Base-by-base conservation (phyloP, 345 rosid genomes). In the Ceriops decandra region DNA sequence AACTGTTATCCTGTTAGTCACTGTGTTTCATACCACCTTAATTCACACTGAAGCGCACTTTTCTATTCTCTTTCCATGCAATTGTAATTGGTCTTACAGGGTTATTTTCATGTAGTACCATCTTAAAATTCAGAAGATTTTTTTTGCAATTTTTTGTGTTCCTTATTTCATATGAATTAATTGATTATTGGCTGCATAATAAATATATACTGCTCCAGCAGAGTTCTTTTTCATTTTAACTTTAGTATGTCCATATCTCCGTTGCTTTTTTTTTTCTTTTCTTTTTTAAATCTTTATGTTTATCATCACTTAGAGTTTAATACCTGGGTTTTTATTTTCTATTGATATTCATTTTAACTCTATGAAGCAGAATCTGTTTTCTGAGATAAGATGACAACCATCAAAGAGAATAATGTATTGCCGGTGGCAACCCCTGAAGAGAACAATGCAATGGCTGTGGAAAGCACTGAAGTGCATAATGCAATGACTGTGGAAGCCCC, bases 351-450 rank as follows among this genome's bases (percentile, higher is more conserved):
- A 28, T 70, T 69, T 57, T 57, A 16, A 60, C 6, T 77, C n/a
- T 15, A 35, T 38, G 24, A 31, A 22, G 52, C 57, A 73, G 80
- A 62, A n/a, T 62, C 71, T 52, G 49, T 49, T 49, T 72, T 30
- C 53, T 54, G 64, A 68, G 62, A 65, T 52, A 74, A 71, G 71
- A 78, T 80, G 80, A 76, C 70, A 13, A 72, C 76, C 53, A 47
- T 26, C 2, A 81, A 69, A 21, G 76, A 72, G 49, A 67, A 59
- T 67, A 67, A 54, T 56, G 30, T 49, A 22, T 57, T 32, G 64
- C 22, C 32, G 22, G 35, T 17, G 30, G 8, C 31, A 28, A 47
- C 24, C 58, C 33, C 56, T 31, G 49, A 49, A n/a, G 69, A 64
- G 59, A 17, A 61, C 10, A 31, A 69, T 51, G 67, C 1, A 49